Conservation (phyloP, 176 grass and related monocot species). For the Secale cereale region DNA sequence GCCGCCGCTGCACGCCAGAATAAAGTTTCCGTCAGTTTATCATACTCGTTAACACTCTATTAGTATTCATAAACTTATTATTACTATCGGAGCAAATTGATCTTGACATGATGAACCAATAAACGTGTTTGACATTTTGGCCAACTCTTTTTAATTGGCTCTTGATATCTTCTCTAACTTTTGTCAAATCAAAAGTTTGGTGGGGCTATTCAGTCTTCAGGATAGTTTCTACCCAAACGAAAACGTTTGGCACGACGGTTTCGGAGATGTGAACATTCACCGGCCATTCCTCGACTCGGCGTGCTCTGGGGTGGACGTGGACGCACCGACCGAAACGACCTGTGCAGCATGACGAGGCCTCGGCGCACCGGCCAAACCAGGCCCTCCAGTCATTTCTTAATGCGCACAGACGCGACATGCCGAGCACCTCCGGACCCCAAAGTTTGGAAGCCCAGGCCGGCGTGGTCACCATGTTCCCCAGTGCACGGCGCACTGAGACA, state of each 20-base stretch:
- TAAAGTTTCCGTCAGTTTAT: neutral
- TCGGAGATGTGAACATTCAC: neutral
- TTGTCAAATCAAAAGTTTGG: constrained; percentile 1
- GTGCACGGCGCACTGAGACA: neutral
- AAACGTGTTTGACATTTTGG: neutral
- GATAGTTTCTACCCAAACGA: neutral
- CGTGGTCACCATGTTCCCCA: neutral
- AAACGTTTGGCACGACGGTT: neutral
- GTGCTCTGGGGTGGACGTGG: neutral
- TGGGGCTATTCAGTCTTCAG: too few species aligned
- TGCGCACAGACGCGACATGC: constrained; percentile 8
- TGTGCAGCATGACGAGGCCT: neutral
- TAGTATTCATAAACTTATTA: too few species aligned
- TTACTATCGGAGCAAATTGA: neutral
- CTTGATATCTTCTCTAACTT: neutral
- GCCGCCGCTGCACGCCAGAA: constrained; percentile 37
- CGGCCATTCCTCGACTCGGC: neutral
- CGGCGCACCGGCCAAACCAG: constrained; percentile 12
- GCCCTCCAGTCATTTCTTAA: neutral
- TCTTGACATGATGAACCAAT: neutral
- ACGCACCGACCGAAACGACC: neutral
- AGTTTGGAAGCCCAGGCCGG: neutral
- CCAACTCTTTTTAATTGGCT: neutral
- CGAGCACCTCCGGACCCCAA: constrained; percentile 1
- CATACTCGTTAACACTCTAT: neutral